Evolutionary conservation across 768 basidiomycete genomes (phyloP).

Genomic region (Mycena indigotica): DNA sequence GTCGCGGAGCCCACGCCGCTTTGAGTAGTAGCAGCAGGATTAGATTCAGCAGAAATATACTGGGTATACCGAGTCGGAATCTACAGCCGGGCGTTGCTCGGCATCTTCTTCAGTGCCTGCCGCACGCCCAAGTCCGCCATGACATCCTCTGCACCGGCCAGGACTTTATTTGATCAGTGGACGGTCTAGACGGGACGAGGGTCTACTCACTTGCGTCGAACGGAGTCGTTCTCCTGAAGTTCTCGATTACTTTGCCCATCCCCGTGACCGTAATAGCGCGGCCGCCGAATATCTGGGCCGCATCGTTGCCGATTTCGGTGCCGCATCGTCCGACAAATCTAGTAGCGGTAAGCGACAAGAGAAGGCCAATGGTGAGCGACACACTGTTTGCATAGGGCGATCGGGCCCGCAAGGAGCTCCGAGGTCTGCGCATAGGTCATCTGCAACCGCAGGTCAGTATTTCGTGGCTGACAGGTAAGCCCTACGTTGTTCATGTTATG

Average conservation of each 20-base stretch:
- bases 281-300: slow-evolving; percentile 87
- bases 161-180: slow-evolving; percentile 40
- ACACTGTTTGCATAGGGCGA: slow-evolving; percentile 87
- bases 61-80: neutral
- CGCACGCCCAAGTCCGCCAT: slow-evolving; percentile 74
- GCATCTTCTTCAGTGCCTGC: slow-evolving; percentile 73
- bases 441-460: slow-evolving; percentile 37
- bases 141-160: slow-evolving; percentile 80
- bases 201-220: slow-evolving; percentile 68
- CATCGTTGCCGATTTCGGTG: slow-evolving; percentile 75
- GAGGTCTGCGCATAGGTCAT: slow-evolving; percentile 88
- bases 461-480: slow-evolving; percentile 5
- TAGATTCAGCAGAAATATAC: too few species aligned
- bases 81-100: slow-evolving; percentile 39
- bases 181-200: slow-evolving; percentile 12
- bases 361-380: slow-evolving; percentile 26
- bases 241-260: slow-evolving; percentile 84
- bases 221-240: slow-evolving; percentile 80
- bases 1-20: neutral
- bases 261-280: slow-evolving; percentile 84
- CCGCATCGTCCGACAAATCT: slow-evolving; percentile 71
- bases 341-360: slow-evolving; percentile 9
- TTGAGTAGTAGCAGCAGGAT: too few species aligned
- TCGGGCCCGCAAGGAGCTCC: slow-evolving; percentile 82
- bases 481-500: slow-evolving; percentile 81